Conservation (phyloP, 495 filamentous ascomycete species). For the Neurospora tetrasperma region DNA sequence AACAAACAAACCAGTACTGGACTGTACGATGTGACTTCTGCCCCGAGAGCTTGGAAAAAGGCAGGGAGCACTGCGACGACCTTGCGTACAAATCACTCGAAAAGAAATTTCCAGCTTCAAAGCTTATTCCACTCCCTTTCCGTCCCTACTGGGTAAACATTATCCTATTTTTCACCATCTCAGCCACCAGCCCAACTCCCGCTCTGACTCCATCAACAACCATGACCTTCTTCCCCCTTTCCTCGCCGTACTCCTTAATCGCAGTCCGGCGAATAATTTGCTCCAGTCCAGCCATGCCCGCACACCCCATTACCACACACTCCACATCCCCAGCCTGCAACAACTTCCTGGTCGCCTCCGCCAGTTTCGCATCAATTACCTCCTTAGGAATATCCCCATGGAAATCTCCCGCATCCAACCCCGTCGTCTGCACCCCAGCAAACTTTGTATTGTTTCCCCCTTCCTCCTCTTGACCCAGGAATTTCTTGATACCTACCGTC, state of each 20-base stretch:
- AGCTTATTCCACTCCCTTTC: neutral
- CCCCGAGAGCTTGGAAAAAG: no score
- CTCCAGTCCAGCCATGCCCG: conserved; percentile 87
- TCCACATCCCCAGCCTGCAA: conserved; percentile 47
- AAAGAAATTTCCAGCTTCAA: no score
- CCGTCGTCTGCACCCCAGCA: conserved; percentile 74
- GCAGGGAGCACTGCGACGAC: no score
- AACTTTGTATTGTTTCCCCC: conserved; percentile 34
- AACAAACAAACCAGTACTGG: no score
- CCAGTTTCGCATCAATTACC: conserved; percentile 56
- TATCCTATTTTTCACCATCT: conserved; percentile 35
- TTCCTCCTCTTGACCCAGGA: conserved; percentile 31
- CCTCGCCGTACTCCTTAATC: conserved; percentile 49
- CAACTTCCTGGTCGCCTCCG: conserved; percentile 55
- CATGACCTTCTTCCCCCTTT: conserved; percentile 48
- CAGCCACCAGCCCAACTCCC: conserved; percentile 59
- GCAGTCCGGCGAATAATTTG: conserved; percentile 64
- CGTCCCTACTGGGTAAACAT: conserved; percentile 12
- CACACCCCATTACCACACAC: conserved; percentile 69
- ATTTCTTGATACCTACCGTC: conserved; percentile 46
- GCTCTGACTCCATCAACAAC: conserved; percentile 81
- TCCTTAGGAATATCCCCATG: conserved; percentile 53
- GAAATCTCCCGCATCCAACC: conserved; percentile 69
- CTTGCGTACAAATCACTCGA: no score
- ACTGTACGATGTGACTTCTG: no score